phyloP scores from a whole-genome alignment of 148 eudicot species.

The Polygonum maritimum region DNA sequence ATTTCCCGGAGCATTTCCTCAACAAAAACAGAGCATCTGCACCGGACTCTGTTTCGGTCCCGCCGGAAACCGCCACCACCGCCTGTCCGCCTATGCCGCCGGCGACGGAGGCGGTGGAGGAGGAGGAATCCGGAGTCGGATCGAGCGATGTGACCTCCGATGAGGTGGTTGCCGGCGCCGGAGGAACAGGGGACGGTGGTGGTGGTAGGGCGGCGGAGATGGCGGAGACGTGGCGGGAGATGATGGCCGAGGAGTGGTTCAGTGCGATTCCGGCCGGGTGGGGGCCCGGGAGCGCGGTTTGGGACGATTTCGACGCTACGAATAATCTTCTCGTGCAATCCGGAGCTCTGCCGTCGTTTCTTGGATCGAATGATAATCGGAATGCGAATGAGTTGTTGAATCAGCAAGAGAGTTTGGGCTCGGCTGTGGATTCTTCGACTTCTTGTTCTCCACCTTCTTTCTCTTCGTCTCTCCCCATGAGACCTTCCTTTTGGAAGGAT shows the following conservation, averaged over 20 bases:
- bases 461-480: slow-evolving; percentile 38
- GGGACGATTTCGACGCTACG: slow-evolving; percentile 65
- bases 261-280: slow-evolving; percentile 51
- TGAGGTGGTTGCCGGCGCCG: background rate
- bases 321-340: slow-evolving; percentile 17
- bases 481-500: slow-evolving; percentile 35
- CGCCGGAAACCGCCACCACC: background rate
- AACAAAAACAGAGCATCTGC: slow-evolving; percentile 6
- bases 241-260: slow-evolving; percentile 73
- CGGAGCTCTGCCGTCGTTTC: slow-evolving; percentile 20
- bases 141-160: background rate
- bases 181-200: background rate
- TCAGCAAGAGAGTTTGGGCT: slow-evolving; percentile 15
- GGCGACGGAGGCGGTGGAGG: background rate
- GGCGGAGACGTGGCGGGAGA: slow-evolving; percentile 52
- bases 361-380: background rate
- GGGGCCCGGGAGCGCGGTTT: slow-evolving; percentile 60
- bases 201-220: background rate
- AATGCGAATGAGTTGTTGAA: background rate
- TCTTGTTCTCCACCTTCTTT: slow-evolving; percentile 26
- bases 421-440: background rate
- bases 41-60: background rate
- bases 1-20: slow-evolving; percentile 25
- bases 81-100: background rate
- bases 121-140: background rate